Evolutionary conservation across 257 asterid genomes (phyloP), one percentile per base, ranked within the genome.

Genomic region (Fraxinus quadrangulata): DNA sequence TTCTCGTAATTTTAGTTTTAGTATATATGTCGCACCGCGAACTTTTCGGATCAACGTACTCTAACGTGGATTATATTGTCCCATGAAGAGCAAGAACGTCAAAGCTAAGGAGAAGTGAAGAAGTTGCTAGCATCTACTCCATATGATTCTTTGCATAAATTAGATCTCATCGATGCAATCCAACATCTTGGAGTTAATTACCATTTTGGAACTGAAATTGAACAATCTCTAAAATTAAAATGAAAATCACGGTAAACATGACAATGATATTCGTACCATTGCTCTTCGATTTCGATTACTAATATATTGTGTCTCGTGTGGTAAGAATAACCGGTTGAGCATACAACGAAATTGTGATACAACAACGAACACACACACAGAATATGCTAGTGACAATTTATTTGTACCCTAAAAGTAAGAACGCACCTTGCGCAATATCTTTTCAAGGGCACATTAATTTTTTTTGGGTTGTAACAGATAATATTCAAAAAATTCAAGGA

Each of bases 81-180:
- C 14, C 3, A 37, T 23, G 63, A 34, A n/a, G 79, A 75, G 26
- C 34, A 63, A 39, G 59, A 61, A 26, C 30, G 4, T 23, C 40
- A 21, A 37, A 63, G 39, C 5, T 59, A 24, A 63, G 72, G 63
- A 11, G 31, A 28, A 28, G 31, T 28, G 31, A 28, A 28, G 26
- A 61, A 75, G 72, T 7, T 75, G 49, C 26, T 75, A 19, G 39
- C 4, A 28, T 13, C 24, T 23, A 59, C 72, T 11, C 17, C 72
- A 19, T 10, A 63, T 21, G 40, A 63, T 4, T 37, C 70, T 9
- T 4, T 31, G 33, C 39, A 34, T 61, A 63, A 56, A 30, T 23
- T 75, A 26, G 63, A 75, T 6, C 59, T 75, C 71, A 65, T 75
- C 21, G 65, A 75, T 21, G 61, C 79, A 75, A 65, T 75, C 40